phyloP scores from a whole-genome alignment of 176 grass and related monocot genomes.

The Triticum urartu region DNA sequence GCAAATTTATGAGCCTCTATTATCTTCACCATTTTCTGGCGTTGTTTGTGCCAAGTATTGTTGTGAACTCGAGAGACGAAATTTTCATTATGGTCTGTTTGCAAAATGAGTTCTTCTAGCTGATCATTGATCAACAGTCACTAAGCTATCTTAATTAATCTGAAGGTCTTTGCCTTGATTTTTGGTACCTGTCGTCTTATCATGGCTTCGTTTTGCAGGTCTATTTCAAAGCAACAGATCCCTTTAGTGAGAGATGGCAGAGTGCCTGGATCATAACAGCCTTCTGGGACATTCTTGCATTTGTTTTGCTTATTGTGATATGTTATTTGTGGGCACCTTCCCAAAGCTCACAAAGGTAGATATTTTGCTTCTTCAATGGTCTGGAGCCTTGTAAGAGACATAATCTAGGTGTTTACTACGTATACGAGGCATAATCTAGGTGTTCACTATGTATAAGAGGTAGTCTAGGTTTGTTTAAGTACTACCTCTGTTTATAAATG shows the following conservation, averaged over 20 bases:
- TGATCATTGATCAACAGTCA: constrained; percentile 8
- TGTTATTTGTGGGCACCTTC: constrained; percentile 97
- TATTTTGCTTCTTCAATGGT: background rate
- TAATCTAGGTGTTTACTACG: background rate
- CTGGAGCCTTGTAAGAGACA: background rate
- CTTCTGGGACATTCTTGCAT: constrained; percentile 92
- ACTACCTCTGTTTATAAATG: no score
- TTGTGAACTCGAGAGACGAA: background rate
- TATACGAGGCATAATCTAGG: background rate
- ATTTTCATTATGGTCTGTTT: background rate
- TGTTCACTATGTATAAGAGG: background rate
- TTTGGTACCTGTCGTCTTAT: constrained; percentile 16
- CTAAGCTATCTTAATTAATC: background rate
- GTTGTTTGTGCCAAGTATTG: background rate
- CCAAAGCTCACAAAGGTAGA: constrained; percentile 93
- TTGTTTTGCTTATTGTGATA: constrained; percentile 77
- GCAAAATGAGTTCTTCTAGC: background rate
- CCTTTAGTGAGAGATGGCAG: constrained; percentile 97
- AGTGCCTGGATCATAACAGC: constrained; percentile 97
- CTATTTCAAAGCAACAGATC: constrained; percentile 98
- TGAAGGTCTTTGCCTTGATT: background rate
- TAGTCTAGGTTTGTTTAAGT: constrained; percentile 4
- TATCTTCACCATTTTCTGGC: background rate
- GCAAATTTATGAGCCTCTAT: background rate
- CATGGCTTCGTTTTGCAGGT: constrained; percentile 53